Percentiles rank a stretch among this genome's conserved stretches.
Evolutionary conservation across 495 filamentous ascomycete species (phyloP).

Genomic region (Trichoderma parareesei): DNA sequence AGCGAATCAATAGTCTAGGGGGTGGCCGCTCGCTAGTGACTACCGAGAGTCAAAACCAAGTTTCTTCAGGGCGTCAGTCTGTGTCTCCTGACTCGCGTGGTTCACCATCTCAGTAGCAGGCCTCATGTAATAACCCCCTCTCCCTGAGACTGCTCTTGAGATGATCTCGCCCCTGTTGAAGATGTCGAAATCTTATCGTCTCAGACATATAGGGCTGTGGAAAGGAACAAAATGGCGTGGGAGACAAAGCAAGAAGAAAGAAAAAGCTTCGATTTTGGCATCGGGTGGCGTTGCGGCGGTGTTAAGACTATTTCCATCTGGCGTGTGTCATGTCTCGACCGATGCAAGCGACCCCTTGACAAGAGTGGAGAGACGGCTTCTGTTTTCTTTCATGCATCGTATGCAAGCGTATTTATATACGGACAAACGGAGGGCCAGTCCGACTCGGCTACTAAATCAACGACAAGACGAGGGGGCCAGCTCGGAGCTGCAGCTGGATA

Average conservation of each 20-base stretch:
- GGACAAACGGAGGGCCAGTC: not conserved
- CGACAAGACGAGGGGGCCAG: not conserved
- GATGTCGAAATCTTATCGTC: not conserved
- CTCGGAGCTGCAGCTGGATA: not conserved
- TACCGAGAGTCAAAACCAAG: not conserved
- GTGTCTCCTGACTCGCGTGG: not conserved
- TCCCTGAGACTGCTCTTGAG: not conserved
- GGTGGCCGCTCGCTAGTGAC: not conserved
- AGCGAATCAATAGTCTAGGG: not conserved
- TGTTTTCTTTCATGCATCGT: not conserved
- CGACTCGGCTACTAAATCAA: not conserved
- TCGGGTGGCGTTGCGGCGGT: not conserved
- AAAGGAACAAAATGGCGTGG: not conserved
- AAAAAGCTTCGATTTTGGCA: too few relatives aligned
- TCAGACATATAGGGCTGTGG: too few relatives aligned
- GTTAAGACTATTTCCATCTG: not conserved
- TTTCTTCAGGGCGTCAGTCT: not conserved
- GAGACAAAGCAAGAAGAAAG: too few relatives aligned
- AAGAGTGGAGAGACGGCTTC: not conserved
- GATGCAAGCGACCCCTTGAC: not conserved
- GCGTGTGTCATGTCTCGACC: not conserved
- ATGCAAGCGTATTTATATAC: not conserved
- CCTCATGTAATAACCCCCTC: not conserved
- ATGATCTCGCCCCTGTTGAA: not conserved
- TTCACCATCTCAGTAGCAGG: not conserved